Base-by-base conservation (phyloP, 169 alveolate species). In the Eimeria maxima region DNA sequence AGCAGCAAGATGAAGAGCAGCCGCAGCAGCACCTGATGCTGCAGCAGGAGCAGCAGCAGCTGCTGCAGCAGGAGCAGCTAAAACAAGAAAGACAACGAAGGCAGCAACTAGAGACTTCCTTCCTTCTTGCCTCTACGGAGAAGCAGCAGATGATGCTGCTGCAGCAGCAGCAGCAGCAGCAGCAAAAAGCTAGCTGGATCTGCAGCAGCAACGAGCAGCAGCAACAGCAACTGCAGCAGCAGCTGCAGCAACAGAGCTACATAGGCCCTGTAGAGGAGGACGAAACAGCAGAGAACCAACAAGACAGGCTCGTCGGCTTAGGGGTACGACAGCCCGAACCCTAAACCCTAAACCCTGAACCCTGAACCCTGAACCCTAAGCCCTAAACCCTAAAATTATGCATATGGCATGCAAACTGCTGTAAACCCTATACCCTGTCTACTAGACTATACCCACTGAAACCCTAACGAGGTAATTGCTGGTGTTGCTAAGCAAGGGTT, bases 151-250 rank as follows among this genome's bases (percentile, higher is more conserved):
- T 76, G 55, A 27, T 76, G 87, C 87, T 76, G 87, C 1, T 57
- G 57, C 87, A 76, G 87, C 81, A 71, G 81, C 87, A 76, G 87
- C 87, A 76, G 57, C 81, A 71, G 81, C 87, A 76, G 87, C 87
- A 76, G 57, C 71, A 60, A 18, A 60, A 24, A 60, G 81, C 81
- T 42, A 71, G 81, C 42, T 71, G 81, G 81, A n/a, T 16, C 7
- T 71, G 81, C 81, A n/a, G 20, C 42, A 42, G 81, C 81, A 14
- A 29, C 27, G 81, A 71, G 6, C 87, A 76, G 87, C 81, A 71
- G 81, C 87, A 71, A 4, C 87, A 74, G 57, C 87, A 76, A 57
- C 87, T 38, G 87, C 87, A 76, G 53, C 87, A 76, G 57, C 87
- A 76, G 87, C 87, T 38, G 53, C 81, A n/a, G 44, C 87, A 76